These are phyloP conservation scores for Leishmania braziliensis DNA, from an alignment of 208 protist genomes.

Conservation along the genomic window DNA sequence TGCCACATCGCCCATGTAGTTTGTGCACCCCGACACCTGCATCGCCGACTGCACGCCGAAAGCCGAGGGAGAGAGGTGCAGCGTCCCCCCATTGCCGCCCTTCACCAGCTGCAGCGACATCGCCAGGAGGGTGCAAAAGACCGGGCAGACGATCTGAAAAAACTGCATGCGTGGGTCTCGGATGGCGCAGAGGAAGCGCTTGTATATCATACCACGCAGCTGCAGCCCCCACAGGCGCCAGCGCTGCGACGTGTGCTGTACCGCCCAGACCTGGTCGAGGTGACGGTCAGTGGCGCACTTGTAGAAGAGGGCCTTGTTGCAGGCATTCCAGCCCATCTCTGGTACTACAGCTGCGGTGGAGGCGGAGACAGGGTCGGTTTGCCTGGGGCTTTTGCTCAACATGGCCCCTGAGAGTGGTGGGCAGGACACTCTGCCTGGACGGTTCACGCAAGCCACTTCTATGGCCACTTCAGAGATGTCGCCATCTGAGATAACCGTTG, in stretches of 20 bases:
- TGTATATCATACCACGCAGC: constrained; percentile 50
- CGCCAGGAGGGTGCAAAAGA: constrained; percentile 63
- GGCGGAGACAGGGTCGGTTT: neutral
- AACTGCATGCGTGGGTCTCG: constrained; percentile 65
- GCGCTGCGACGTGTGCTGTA: constrained; percentile 1
- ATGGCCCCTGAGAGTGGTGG: neutral
- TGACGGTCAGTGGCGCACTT: constrained; percentile 19
- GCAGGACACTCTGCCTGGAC: neutral
- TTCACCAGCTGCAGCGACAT: constrained; percentile 60
- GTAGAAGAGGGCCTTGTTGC: constrained; percentile 15
- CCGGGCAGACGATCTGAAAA: constrained; percentile 73
- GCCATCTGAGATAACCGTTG: neutral
- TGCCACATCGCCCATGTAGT: constrained; percentile 25
- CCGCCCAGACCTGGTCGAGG: constrained; percentile 26
- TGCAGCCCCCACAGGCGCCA: constrained; percentile 31
- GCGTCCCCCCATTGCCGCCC: constrained; percentile 9
- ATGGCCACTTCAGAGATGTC: neutral
- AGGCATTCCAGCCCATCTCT: neutral
- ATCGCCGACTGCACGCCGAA: constrained; percentile 24
- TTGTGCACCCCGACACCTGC: constrained; percentile 23
- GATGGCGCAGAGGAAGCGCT: constrained; percentile 61
- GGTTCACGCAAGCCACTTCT: neutral
- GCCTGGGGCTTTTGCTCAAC: neutral
- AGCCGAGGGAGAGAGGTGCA: constrained; percentile 20
- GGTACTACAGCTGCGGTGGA: neutral